Base-by-base conservation (phyloP, 2,329 filamentous ascomycete genomes). In the Arthrobotrys pseudoclavata region DNA sequence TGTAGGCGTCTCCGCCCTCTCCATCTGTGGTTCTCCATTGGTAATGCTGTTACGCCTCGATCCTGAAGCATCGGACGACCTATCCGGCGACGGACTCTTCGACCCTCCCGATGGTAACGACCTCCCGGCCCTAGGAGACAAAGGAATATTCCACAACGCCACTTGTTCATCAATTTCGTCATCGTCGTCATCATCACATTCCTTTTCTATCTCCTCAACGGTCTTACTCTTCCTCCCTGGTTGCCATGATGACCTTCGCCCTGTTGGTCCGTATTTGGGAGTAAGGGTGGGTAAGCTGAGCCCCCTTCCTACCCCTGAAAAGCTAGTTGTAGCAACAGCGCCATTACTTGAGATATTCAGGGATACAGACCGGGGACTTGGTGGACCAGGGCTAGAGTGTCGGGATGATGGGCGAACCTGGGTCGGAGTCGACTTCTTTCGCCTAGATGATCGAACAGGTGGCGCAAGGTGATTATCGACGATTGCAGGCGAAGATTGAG, bases 61-160 rank as follows among this genome's bases (percentile, higher is more conserved):
- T 24, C 31, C 18, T 12, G 57, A 63, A 12, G 50, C 84, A 64
- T 89, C 87, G 0, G 87, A 88, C 0, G 88, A 89, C 2, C 86
- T 85, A 0, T 87, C 85, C 4, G 87, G 84, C 0, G 89, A 90
- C 1, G 85, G 82, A 0, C 87, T 79, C 53, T 72, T 81, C 20
- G 85, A 45, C 85, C 85, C 64, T 81, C 87, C 90, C 5, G 85
- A 85, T 0, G 87, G 84, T 15, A 89, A 86, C 78, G 90, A 88
- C 24, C 85, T 85, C 0, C 85, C 85, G 1, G 89, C 89, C 1
- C 89, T 86, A n/a, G 92, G 92, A 0, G 92, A 94, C 53, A 96
- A 89, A 4, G 92, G 92, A 1, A 96, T 90, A 79, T 96, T 96
- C 84, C 93, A 92, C 55, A 96, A 87, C 64, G 94, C 87, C 24